A percentile compares a stretch with the other conserved stretches of the same genome.
Evolutionary conservation across 2,329 filamentous ascomycete genomes (phyloP).

Genomic region (Parafenestella ontariensis): DNA sequence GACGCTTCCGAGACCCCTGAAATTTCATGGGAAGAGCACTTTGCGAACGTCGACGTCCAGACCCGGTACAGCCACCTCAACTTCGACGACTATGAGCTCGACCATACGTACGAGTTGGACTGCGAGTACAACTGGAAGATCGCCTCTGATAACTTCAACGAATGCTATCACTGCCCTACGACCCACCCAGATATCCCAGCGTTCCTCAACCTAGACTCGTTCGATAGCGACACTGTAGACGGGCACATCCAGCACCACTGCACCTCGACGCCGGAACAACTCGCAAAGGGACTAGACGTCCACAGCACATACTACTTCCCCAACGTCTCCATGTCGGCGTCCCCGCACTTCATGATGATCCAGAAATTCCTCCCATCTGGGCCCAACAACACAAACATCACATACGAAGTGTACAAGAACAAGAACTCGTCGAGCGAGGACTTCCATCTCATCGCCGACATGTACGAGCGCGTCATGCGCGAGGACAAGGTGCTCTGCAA

Average conservation of each 20-base stretch:
- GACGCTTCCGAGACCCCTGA: constrained; percentile 26
- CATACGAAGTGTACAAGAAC: constrained; percentile 68
- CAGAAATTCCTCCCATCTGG: constrained; percentile 65
- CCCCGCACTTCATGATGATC: constrained; percentile 65
- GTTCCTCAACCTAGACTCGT: constrained; percentile 63
- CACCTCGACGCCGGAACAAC: constrained; percentile 23
- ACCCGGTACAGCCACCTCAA: constrained; percentile 24
- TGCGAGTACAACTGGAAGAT: constrained; percentile 40
- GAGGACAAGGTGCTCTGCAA: constrained; percentile 69
- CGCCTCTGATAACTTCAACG: constrained; percentile 66
- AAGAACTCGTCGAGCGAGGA: constrained; percentile 63
- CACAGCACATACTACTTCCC: constrained; percentile 40
- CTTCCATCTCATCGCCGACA: constrained; percentile 63
- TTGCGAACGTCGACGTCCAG: constrained; percentile 30
- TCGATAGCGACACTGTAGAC: constrained; percentile 41
- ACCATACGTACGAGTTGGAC: constrained; percentile 33
- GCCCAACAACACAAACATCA: constrained; percentile 59
- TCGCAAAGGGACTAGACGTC: constrained; percentile 24
- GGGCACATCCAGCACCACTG: constrained; percentile 38
- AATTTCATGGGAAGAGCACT: constrained; percentile 28
- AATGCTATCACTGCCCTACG: constrained; percentile 68
- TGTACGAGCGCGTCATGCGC: constrained; percentile 68
- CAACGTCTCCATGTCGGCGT: constrained; percentile 28
- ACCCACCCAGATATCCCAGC: constrained; percentile 65
- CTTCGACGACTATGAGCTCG: constrained; percentile 30